Conservation (phyloP, 768 basidiomycete genomes). For the Mycena rosella region DNA sequence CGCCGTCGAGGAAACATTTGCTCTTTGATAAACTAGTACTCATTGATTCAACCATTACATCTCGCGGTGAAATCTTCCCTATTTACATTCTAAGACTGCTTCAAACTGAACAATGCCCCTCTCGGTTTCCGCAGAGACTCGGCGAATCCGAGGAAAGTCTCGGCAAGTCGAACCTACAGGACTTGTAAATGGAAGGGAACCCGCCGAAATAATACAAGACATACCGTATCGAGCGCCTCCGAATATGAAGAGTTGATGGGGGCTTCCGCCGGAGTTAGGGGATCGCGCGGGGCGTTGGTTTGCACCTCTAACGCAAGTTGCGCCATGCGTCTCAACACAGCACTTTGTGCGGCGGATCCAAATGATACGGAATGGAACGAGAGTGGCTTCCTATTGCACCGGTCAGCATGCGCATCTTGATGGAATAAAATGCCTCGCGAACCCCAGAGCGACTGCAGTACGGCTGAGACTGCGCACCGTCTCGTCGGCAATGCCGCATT, state of each 20-base stretch:
- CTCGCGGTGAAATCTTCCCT: background rate
- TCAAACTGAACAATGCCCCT: conserved; percentile 44
- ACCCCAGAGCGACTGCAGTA: conserved; percentile 59
- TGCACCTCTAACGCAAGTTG: conserved; percentile 58
- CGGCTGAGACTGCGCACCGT: conserved; percentile 57
- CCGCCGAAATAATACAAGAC: conserved; percentile 11
- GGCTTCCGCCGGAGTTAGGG: conserved; percentile 46
- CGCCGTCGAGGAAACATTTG: too few species aligned
- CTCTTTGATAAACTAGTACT: too few species aligned
- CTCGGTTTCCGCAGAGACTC: conserved; percentile 65
- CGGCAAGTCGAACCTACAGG: conserved; percentile 60
- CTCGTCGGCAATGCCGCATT: conserved; percentile 56
- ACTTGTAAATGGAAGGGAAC: background rate
- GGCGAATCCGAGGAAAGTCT: conserved; percentile 65
- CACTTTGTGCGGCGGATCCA: conserved; percentile 45
- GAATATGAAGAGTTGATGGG: conserved; percentile 58
- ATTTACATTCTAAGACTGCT: background rate
- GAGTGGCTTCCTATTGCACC: conserved; percentile 55
- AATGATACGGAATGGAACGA: conserved; percentile 68
- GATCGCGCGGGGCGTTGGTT: conserved; percentile 55
- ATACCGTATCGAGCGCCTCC: conserved; percentile 62
- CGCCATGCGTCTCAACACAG: conserved; percentile 58
- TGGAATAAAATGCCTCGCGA: background rate
- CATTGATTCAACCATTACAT: too few species aligned
- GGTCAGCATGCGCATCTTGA: background rate